phyloP scores from a whole-genome alignment of 805 yeast species.

The Metschnikowia reukaufii region DNA sequence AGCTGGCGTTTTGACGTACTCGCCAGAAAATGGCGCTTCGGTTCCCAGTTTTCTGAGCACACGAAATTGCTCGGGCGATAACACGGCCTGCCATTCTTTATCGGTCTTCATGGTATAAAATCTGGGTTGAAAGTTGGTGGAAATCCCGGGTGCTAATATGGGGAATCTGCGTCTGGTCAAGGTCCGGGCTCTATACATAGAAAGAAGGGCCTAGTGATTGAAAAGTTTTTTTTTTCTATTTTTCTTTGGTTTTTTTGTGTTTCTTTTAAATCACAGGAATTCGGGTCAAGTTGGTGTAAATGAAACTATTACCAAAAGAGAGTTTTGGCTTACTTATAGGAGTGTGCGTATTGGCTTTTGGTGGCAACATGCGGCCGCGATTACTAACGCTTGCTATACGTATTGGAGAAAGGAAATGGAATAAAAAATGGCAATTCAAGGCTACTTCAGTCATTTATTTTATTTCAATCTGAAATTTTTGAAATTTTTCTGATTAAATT shows the following conservation, averaged over 20 bases:
- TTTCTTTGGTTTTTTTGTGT: background rate
- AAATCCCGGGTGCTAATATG: background rate
- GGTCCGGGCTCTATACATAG: background rate
- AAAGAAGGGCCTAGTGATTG: background rate
- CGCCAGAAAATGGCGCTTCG: constrained; percentile 65
- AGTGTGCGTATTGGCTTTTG: background rate
- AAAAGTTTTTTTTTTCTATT: background rate
- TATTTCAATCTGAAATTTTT: too few relatives aligned
- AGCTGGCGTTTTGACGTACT: constrained; percentile 54
- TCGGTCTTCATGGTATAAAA: constrained; percentile 32
- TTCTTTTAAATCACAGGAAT: too few relatives aligned
- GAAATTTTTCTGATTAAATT: too few relatives aligned
- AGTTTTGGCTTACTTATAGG: background rate
- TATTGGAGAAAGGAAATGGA: background rate
- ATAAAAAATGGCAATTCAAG: background rate
- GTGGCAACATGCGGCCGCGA: background rate
- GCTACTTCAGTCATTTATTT: too few relatives aligned
- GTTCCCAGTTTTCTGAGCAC: constrained; percentile 76
- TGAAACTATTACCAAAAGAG: background rate
- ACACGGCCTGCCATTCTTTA: constrained; percentile 75
- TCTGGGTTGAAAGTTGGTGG: background rate
- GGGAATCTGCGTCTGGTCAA: background rate
- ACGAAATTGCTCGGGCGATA: constrained; percentile 73
- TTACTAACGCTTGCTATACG: background rate
- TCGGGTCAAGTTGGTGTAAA: background rate